Conservation (phyloP, 2,329 filamentous ascomycete species). For the Epicoccum nigrum region DNA sequence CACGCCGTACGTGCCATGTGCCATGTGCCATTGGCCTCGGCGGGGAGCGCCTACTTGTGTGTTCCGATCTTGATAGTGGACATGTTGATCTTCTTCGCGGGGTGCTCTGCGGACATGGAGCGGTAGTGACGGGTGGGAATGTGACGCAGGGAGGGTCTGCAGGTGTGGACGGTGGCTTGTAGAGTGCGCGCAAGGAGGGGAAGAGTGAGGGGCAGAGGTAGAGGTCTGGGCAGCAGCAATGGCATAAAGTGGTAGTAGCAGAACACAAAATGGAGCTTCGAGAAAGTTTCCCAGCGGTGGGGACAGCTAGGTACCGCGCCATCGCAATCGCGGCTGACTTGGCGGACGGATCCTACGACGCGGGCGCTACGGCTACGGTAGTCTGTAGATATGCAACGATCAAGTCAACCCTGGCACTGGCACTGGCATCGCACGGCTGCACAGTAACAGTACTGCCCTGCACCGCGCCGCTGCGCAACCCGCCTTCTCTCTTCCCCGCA, state of each 20-base stretch:
- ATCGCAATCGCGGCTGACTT: slow-evolving; percentile 6
- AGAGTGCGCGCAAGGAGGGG: not conserved
- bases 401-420: too few relatives aligned
- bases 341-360: slow-evolving; percentile 15
- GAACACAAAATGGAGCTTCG: slow-evolving; percentile 4
- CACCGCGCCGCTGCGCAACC: slow-evolving; percentile 14
- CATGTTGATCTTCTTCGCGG: slow-evolving; percentile 83
- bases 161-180: not conserved
- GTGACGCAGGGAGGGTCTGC: not conserved
- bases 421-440: too few relatives aligned
- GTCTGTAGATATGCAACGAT: not conserved
- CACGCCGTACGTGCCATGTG: not conserved
- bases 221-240: not conserved
- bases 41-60: slow-evolving; percentile 66
- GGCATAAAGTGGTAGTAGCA: not conserved
- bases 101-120: slow-evolving; percentile 44
- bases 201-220: not conserved
- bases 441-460: slow-evolving; percentile 16
- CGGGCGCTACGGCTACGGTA: slow-evolving; percentile 25
- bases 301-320: too few relatives aligned
- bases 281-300: slow-evolving; percentile 16
- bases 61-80: slow-evolving; percentile 76
- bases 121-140: not conserved
- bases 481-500: slow-evolving; percentile 27
- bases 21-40: not conserved